Base-by-base conservation (phyloP, 208 protist species). In the Acanthamoeba healyi region DNA sequence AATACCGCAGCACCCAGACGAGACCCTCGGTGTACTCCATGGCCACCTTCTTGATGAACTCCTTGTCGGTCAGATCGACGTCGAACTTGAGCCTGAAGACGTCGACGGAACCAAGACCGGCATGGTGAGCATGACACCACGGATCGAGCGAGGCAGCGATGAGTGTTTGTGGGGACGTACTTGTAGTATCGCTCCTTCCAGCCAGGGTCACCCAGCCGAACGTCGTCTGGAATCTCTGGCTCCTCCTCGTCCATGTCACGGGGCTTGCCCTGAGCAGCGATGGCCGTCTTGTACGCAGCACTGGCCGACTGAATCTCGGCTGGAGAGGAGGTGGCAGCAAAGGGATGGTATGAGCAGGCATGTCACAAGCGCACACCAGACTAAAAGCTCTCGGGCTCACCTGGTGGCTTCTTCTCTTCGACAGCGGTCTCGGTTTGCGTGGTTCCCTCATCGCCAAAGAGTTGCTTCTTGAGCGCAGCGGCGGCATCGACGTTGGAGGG, bases 1-100 rank as follows among this genome's bases (percentile, higher is more conserved):
- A 99, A 97, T 99, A 99, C 17, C 95, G 94, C 95, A 99, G 97
- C n/a, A 99, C 99, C 99, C 99, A 99, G 93, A 97, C 97, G 56
- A 99, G 96, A 32, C 99, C 99, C 81, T 99, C 97, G 56, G 99
- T 94, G 97, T 99, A 99, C 92, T 97, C 96, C 38, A 96, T 92
- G 44, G 98, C 98, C 79, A 99, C 97, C 40, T 44, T 88, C 54
- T 63, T 88, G 22, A 86, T 88, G 51, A 87, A 94, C 32, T 70
- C 67, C 24, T 29, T 70, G 26, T 94, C 72, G 67, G 15, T 89
- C 0, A 63, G 19, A 7, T 84, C 90, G 24, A 82, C 72, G 5
- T 34, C 29, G 36, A 82, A 87, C 40, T 94, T 82, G 34, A 89
- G 81, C 54, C 58, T 70, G 49, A 1, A 15, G 54, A 61, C 10